Conservation (phyloP, 75 land plant species). For the Sequoiadendron giganteum region DNA sequence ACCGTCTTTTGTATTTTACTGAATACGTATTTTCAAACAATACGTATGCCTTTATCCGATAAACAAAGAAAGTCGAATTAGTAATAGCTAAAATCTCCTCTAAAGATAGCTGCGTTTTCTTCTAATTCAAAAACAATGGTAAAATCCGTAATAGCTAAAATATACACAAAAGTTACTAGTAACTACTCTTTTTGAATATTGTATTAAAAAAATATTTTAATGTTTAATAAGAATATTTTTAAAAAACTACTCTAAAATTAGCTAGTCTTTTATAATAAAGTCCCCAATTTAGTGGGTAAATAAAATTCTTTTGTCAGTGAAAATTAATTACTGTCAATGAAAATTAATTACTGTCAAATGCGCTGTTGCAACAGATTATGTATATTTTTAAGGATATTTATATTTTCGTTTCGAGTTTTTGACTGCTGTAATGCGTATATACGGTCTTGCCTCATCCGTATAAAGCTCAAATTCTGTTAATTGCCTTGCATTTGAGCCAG, state of each 20-base stretch:
- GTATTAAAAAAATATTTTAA: no score
- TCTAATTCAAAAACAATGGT: no score
- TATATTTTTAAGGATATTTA: background rate
- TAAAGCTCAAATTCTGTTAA: background rate
- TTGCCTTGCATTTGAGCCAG: background rate
- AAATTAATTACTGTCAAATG: background rate
- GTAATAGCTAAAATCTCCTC: background rate
- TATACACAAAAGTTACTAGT: no score
- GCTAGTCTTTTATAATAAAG: background rate
- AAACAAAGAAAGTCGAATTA: no score
- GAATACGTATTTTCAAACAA: no score
- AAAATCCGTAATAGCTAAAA: no score
- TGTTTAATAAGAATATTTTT: no score
- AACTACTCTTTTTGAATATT: no score
- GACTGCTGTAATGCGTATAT: background rate
- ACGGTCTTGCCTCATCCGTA: slow-evolving; percentile 1
- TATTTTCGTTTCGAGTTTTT: background rate
- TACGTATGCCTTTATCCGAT: no score
- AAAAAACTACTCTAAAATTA: background rate
- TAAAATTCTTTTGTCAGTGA: background rate
- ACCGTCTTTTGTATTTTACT: no score
- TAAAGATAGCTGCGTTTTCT: no score
- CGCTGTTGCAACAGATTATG: background rate
- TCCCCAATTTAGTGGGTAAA: background rate
- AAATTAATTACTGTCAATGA: background rate